Conservation (phyloP, 306 rosid genomes). For the Cucurbita ficifolia region DNA sequence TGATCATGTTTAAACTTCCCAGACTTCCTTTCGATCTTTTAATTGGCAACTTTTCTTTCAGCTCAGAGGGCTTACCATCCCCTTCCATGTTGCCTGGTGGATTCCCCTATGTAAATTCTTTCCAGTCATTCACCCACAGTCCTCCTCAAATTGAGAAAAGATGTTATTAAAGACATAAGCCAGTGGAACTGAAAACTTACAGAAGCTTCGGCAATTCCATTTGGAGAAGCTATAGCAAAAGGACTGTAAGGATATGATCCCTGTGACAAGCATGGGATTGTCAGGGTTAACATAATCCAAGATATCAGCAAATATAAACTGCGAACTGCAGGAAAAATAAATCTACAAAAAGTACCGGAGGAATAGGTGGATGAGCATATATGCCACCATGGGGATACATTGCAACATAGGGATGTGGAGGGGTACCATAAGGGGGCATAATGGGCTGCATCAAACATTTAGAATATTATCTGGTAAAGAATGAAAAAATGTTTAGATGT, state of each 20-base stretch:
- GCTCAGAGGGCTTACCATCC: slow-evolving; percentile 72
- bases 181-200: slow-evolving; percentile 34
- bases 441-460: slow-evolving; percentile 55
- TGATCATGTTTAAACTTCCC: slow-evolving; percentile 94
- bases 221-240: slow-evolving; percentile 84
- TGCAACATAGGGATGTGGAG: slow-evolving; percentile 96
- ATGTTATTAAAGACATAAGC: slow-evolving; percentile 1
- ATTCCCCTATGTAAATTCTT: slow-evolving; percentile 54
- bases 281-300: neutral
- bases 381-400: slow-evolving; percentile 99
- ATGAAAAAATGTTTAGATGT: neutral
- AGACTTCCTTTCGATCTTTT: slow-evolving; percentile 97
- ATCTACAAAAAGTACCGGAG: slow-evolving; percentile 52
- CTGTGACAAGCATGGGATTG: slow-evolving; percentile 28
- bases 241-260: slow-evolving; percentile 97
- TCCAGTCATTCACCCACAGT: slow-evolving; percentile 15
- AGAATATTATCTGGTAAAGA: neutral
- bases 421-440: slow-evolving; percentile 96
- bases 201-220: slow-evolving; percentile 80
- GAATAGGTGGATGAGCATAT: slow-evolving; percentile 96
- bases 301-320: slow-evolving; percentile 12
- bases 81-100: slow-evolving; percentile 68
- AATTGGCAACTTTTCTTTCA: slow-evolving; percentile 82
- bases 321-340: slow-evolving; percentile 13
- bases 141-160: slow-evolving; percentile 3